A percentile compares a stretch with the other conserved stretches of the same genome.
Evolutionary conservation across 176 grass and related monocot genomes (phyloP).

Genomic region (Ampelocalamus luodianensis): DNA sequence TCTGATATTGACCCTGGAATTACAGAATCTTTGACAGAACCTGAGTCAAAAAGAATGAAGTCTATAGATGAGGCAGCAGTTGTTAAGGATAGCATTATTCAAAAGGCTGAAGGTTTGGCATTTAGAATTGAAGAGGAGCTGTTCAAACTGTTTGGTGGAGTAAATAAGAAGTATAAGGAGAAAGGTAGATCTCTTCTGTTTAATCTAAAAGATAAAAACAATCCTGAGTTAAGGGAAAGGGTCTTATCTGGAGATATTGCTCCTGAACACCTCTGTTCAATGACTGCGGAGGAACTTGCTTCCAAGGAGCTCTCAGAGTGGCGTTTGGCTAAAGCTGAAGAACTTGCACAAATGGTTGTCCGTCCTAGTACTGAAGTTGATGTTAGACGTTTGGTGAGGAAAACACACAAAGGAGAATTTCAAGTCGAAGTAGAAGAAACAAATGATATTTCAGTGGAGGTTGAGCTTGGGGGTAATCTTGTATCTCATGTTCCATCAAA

Average conservation of each 20-base stretch:
- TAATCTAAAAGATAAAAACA: slow-evolving; percentile 92
- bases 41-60: slow-evolving; percentile 67
- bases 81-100: slow-evolving; percentile 33
- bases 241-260: slow-evolving; percentile 88
- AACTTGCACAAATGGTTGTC: slow-evolving; percentile 82
- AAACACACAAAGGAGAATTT: slow-evolving; percentile 98
- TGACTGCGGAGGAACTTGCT: slow-evolving; percentile 91
- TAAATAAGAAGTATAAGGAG: slow-evolving; percentile 99
- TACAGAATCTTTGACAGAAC: slow-evolving; percentile 32
- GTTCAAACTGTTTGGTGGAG: slow-evolving; percentile 83
- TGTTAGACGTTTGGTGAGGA: slow-evolving; percentile 79
- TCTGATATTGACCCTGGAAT: slow-evolving; percentile 42
- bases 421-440: slow-evolving; percentile 86
- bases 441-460: slow-evolving; percentile 72
- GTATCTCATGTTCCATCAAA: slow-evolving; percentile 51
- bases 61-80: slow-evolving; percentile 32
- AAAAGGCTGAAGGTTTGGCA: slow-evolving; percentile 71
- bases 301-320: slow-evolving; percentile 93
- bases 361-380: slow-evolving; percentile 79
- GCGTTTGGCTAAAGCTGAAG: slow-evolving; percentile 92
- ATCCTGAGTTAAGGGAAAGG: slow-evolving; percentile 80
- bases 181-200: slow-evolving; percentile 92
- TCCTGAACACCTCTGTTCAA: slow-evolving; percentile 82
- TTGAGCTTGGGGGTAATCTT: slow-evolving; percentile 75
- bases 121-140: slow-evolving; percentile 89